Conservation (phyloP, 2,329 filamentous ascomycete genomes). For the Talaromyces marneffei region DNA sequence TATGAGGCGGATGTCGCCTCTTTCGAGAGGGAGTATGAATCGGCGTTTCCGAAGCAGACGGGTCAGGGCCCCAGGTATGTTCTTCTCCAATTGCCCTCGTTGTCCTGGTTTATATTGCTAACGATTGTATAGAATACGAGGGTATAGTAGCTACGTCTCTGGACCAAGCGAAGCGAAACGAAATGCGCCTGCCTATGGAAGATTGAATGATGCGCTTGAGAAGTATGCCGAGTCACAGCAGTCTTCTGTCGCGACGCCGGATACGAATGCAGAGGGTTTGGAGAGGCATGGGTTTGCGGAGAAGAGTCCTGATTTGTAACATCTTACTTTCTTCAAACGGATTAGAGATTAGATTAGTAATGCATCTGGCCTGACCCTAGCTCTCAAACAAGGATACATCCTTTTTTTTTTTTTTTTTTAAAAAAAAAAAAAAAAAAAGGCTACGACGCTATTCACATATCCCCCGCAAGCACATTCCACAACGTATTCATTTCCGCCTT, state of each 20-base stretch:
- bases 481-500: conserved; percentile 36
- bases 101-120: conserved; percentile 4
- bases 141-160: conserved; percentile 73
- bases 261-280: conserved; percentile 48
- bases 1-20: conserved; percentile 50
- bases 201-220: conserved; percentile 47
- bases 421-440: too few species aligned
- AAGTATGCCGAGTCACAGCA: conserved; percentile 43
- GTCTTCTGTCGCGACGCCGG: conserved; percentile 47
- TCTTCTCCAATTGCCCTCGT: background rate
- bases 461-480: conserved; percentile 34
- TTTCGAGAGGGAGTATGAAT: conserved; percentile 65
- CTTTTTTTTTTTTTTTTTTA: too few species aligned
- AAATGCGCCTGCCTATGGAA: conserved; percentile 63
- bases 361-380: background rate
- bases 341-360: background rate
- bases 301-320: conserved; percentile 22
- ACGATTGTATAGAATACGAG: conserved; percentile 51
- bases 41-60: conserved; percentile 64
- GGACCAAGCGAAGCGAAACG: conserved; percentile 58
- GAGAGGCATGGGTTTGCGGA: conserved; percentile 54
- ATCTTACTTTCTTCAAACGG: too few species aligned
- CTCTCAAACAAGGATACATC: background rate
- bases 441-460: conserved; percentile 14
- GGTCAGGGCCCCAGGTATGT: conserved; percentile 68